Conservation (phyloP, 2,329 filamentous ascomycete species). For the Clathrospora elynae region DNA sequence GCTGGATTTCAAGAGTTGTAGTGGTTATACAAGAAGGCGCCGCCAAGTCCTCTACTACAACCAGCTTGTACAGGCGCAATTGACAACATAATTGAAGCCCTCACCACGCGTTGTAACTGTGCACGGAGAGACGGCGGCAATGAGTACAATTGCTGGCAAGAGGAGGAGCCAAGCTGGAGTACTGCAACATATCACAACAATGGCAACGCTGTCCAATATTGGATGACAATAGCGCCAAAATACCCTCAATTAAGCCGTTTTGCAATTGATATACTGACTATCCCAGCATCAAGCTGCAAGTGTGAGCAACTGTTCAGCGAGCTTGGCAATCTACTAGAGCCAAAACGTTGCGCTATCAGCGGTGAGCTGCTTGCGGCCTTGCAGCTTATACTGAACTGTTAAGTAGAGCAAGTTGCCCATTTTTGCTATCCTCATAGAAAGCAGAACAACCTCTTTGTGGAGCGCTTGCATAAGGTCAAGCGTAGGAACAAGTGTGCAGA, state of each 20-base stretch:
- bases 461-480: no score
- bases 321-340: not conserved
- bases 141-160: not conserved
- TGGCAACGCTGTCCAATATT: constrained; percentile 2
- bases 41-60: not conserved
- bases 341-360: not conserved
- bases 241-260: constrained; percentile 1
- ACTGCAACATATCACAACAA: not conserved
- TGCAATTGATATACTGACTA: constrained; percentile 4
- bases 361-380: not conserved
- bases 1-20: constrained; percentile 1
- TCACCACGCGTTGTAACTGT: not conserved
- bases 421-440: no score
- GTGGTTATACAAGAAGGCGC: constrained; percentile 2
- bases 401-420: no score
- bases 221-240: not conserved
- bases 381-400: no score
- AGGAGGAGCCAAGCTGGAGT: not conserved
- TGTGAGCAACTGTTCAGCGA: constrained; percentile 1
- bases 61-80: not conserved
- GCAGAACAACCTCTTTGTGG: no score
- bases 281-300: constrained; percentile 1
- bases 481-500: no score
- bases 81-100: no score
- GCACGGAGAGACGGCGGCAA: not conserved